Evolutionary conservation across 2,329 filamentous ascomycete genomes (phyloP).

Genomic region (Monilinia fructigena): DNA sequence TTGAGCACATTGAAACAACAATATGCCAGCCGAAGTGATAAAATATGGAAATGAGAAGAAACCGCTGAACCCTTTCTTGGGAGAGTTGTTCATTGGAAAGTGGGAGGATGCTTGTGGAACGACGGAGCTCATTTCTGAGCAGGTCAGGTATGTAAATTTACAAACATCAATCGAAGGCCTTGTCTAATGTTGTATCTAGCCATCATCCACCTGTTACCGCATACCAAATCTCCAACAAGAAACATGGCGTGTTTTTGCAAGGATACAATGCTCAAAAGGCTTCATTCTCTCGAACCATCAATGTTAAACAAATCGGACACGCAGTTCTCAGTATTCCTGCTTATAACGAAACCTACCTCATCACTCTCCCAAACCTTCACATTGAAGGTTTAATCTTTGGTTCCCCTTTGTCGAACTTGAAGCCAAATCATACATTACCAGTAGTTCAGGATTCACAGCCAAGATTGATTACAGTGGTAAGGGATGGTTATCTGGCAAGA

Average conservation of each 20-base stretch:
- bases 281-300: conserved; percentile 89
- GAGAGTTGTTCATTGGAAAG: conserved; percentile 87
- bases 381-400: conserved; percentile 90
- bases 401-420: conserved; percentile 87
- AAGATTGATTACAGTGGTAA: conserved; percentile 93
- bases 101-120: conserved; percentile 83
- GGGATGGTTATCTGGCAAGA: conserved; percentile 93
- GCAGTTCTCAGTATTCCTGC: conserved; percentile 73
- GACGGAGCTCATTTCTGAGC: conserved; percentile 86
- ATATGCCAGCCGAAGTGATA: conserved; percentile 70
- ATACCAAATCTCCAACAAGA: conserved; percentile 85
- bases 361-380: conserved; percentile 86
- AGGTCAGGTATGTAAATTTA: conserved; percentile 65
- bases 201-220: conserved; percentile 95
- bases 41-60: conserved; percentile 91
- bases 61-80: conserved; percentile 92
- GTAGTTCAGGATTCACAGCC: conserved; percentile 80
- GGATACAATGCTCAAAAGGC: conserved; percentile 97
- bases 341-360: conserved; percentile 66
- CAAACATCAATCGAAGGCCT: not conserved
- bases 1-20: conserved; percentile 89
- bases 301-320: conserved; percentile 92
- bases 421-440: conserved; percentile 78
- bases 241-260: conserved; percentile 74
- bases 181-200: conserved; percentile 42